Percentiles rank a stretch among this genome's conserved stretches.
Evolutionary conservation across 306 rosid species (phyloP).

Genomic region (Boehmeria nivea): DNA sequence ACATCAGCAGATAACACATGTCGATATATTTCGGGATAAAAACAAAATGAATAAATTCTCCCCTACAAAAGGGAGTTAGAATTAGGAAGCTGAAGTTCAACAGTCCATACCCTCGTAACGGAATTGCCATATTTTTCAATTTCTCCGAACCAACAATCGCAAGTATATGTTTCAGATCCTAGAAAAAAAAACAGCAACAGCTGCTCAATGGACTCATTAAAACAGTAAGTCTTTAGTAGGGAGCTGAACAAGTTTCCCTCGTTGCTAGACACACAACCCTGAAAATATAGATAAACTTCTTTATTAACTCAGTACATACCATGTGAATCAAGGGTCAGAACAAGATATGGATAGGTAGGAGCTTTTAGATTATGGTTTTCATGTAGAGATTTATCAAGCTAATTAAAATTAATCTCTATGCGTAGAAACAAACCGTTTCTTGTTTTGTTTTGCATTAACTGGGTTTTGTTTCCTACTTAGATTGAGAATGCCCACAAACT

Average conservation of each 20-base stretch:
- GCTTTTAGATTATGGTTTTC: no score
- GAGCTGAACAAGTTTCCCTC: not conserved
- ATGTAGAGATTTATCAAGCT: no score
- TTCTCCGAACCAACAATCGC: slow-evolving; percentile 14
- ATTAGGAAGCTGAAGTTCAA: slow-evolving; percentile 11
- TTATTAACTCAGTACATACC: not conserved
- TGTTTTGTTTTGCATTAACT: no score
- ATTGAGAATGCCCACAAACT: no score
- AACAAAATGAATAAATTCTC: slow-evolving; percentile 7
- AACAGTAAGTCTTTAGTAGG: not conserved
- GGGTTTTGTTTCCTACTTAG: no score
- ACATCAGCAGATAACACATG: not conserved
- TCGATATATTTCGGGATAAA: not conserved
- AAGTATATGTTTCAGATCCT: not conserved
- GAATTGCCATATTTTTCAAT: slow-evolving; percentile 37
- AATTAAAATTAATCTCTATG: no score
- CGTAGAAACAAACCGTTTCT: no score
- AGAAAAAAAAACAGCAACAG: not conserved
- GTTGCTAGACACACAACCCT: slow-evolving; percentile 10
- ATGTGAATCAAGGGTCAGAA: no score
- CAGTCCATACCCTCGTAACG: slow-evolving; percentile 35
- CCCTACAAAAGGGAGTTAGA: not conserved
- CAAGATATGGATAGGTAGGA: no score
- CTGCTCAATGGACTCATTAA: slow-evolving; percentile 24
- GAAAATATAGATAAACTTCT: not conserved